phyloP scores from a whole-genome alignment of 2,329 filamentous ascomycete genomes.

The Ramularia endophylla region DNA sequence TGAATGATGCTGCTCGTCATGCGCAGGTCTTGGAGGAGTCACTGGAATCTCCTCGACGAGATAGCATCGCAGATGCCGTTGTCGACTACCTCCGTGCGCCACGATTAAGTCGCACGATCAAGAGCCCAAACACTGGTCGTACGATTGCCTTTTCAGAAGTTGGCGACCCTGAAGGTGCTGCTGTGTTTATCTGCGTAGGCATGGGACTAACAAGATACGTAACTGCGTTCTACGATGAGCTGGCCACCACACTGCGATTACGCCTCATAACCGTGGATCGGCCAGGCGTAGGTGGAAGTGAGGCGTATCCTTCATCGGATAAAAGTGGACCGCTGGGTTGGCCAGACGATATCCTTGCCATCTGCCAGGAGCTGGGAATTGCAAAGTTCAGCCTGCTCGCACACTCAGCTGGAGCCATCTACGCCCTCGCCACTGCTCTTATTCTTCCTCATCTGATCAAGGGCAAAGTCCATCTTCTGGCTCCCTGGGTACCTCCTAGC shows the following conservation, averaged over 20 bases:
- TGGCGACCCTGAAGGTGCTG: conserved; percentile 82
- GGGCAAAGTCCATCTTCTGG: conserved; percentile 86
- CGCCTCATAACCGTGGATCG: conserved; percentile 90
- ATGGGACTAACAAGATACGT: conserved; percentile 97
- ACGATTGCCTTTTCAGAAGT: conserved; percentile 96
- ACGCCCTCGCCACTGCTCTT: conserved; percentile 87
- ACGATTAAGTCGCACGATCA: conserved; percentile 79
- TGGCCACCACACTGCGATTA: conserved; percentile 80
- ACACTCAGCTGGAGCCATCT: conserved; percentile 96
- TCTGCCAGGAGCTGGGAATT: conserved; percentile 86
- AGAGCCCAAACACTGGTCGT: conserved; percentile 77
- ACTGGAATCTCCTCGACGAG: conserved; percentile 50
- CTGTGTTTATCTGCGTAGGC: conserved; percentile 92
- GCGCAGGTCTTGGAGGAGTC: conserved; percentile 35
- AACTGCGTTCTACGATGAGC: conserved; percentile 94
- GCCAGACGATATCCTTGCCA: conserved; percentile 90
- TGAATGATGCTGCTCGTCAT: conserved; percentile 31
- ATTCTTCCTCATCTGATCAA: conserved; percentile 95
- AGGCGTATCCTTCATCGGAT: conserved; percentile 72
- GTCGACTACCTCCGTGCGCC: conserved; percentile 77
- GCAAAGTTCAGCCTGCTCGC: conserved; percentile 94
- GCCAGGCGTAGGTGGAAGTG: conserved; percentile 89
- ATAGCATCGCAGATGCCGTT: conserved; percentile 85
- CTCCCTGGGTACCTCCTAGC: conserved; percentile 95
- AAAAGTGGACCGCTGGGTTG: conserved; percentile 78